Evolutionary conservation across 2,329 filamentous ascomycete genomes (phyloP), one percentile per base, ranked within the genome.

Genomic region (Claviceps paspali): DNA sequence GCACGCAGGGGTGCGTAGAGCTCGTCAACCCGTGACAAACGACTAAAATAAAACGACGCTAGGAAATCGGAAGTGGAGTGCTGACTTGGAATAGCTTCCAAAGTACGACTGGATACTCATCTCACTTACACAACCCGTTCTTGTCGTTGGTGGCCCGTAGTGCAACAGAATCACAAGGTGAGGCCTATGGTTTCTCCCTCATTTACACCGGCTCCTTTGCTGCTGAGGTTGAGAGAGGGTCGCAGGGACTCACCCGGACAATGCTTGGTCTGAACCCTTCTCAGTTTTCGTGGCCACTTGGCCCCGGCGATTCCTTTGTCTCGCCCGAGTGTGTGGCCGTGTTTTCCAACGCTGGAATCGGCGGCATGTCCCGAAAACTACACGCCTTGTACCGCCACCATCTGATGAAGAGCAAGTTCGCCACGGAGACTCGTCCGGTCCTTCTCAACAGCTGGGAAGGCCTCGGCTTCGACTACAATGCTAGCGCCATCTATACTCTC

Each of bases 71-170:
- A 10, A 26, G 6, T 32, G 35, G 29, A 29, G 6, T 28, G 24
- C 33, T 29, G 24, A 35, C 33, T 46, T 0, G 4, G 8, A 11
- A 34, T 29, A 73, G 72, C 5, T 79, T 79, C 49, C 68, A 69
- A 12, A 78, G 73, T 45, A 67, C 62, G 0, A 66, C 64, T 3
- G 76, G 76, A 1, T 79, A 75, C 48, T 73, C 74, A 0, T 78
- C 73, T 0, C 72, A 78, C 44, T 57, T 73, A 2, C 71, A 78
- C 49, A 80, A 80, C 45, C 74, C 75, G 0, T 79, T 79, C 55
- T 60, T 79, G 17, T 63, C 70, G 0, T 53, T 80, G 2, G 61
- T 71, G 0, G 58, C 67, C 3, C 67, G 73, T 0, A 59, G 57
- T 1, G 72, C 75, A 0, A 79, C 74, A 1, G 75, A 80, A 46